Percentiles rank a stretch among this genome's conserved stretches.
These are phyloP conservation scores for Penicillium psychrosexuale DNA, from an alignment of 2,329 filamentous ascomycete genomes.

Conservation along the genomic window DNA sequence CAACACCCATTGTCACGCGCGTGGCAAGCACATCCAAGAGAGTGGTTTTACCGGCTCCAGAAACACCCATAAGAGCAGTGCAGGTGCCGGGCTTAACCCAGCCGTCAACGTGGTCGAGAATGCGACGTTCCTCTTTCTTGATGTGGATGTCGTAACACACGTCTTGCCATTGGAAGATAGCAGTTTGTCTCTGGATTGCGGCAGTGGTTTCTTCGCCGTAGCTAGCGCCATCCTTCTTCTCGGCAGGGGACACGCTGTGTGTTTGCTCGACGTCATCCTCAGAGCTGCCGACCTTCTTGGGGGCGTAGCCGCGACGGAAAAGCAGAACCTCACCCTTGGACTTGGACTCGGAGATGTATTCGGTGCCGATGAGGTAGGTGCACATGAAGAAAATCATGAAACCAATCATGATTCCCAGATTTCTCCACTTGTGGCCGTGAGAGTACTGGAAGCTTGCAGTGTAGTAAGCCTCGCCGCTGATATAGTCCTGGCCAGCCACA, in stretches of 20 bases:
- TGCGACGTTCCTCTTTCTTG: constrained; percentile 69
- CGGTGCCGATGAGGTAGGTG: constrained; percentile 63
- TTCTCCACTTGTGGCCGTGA: constrained; percentile 61
- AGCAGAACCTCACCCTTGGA: constrained; percentile 75
- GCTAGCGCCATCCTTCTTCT: constrained; percentile 34
- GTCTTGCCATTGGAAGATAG: constrained; percentile 81
- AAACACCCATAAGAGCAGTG: constrained; percentile 85
- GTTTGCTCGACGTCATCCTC: constrained; percentile 31
- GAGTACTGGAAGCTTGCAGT: constrained; percentile 56
- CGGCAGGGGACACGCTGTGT: constrained; percentile 22
- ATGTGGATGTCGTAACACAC: constrained; percentile 81
- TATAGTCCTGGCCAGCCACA: constrained; percentile 49
- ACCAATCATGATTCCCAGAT: constrained; percentile 66
- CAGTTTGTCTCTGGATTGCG: constrained; percentile 62
- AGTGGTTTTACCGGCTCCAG: constrained; percentile 91
- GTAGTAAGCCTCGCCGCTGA: constrained; percentile 60
- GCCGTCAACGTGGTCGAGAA: constrained; percentile 82
- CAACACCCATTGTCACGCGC: constrained; percentile 83
- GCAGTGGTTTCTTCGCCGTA: constrained; percentile 26
- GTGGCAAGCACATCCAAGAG: constrained; percentile 82
- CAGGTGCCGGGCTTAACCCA: constrained; percentile 92
- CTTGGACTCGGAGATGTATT: constrained; percentile 62
- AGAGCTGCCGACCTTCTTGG: constrained; percentile 27
- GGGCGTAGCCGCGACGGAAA: constrained; percentile 67
- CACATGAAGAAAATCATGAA: constrained; percentile 62